Base-by-base conservation (phyloP, 495 filamentous ascomycete genomes). In the Cetradonia linearis region DNA sequence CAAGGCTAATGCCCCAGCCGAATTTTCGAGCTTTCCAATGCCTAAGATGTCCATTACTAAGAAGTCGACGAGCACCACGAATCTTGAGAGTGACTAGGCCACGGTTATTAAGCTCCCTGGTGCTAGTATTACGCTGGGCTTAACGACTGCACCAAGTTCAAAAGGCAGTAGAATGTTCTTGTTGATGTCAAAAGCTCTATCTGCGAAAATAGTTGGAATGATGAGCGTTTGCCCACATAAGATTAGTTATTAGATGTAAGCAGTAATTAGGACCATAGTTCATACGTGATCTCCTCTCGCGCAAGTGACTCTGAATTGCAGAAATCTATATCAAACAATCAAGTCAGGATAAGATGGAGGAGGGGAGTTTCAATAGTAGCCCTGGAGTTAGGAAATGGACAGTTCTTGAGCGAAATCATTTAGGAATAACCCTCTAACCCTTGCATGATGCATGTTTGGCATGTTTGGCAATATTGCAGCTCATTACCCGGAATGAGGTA, bases 391-490 rank as follows among this genome's bases (percentile, higher is more conserved):
- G 13, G 27, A 18, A 30, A 30, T 60, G 58, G 47, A 23, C 0
- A 38, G 13, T 60, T 1, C n/a, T 28, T 10, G 28, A 60, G 10
- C 48, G 33, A n/a, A n/a, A n/a, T n/a, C n/a, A n/a, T 42, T 20
- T 11, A n/a, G 57, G 44, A 1, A 52, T 27, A 18, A 42, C 50
- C 36, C 42, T 59, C 20, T 59, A 59, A 16, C 57, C 57, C 9
- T 13, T 59, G 10, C 44, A 59, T 44, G 44, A 48, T 30, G 28
- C 40, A 18, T 59, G 57, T n/a, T 30, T 59, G 30, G 44, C 2
- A 37, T 59, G 57, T n/a, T 30, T 59, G 30, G 44, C 2, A 37
- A 59, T 48, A 30, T 25, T 59, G 57, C 38, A 25, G n/a, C 30
- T 2, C 13, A n/a, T 52, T n/a, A 31, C 25, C 31, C 20, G 11